A percentile compares a stretch with the other conserved stretches of the same genome.
Evolutionary conservation across 148 eudicot genomes (phyloP).

Genomic region (Persicaria maculosa): DNA sequence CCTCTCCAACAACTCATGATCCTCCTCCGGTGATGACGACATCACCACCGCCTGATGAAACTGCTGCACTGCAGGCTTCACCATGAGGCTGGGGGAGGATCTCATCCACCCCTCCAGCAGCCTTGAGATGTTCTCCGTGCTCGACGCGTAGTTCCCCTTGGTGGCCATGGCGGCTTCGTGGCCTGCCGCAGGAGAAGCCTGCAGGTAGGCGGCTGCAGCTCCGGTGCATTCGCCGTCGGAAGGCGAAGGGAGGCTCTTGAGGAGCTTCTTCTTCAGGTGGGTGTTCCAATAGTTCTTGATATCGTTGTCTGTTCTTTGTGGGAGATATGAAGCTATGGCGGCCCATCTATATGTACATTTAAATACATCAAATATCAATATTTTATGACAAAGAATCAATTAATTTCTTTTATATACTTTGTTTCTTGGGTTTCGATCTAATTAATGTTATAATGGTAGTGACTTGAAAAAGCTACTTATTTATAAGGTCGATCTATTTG

Average conservation of each 20-base stretch:
- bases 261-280: constrained; percentile 70
- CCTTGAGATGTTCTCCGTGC: constrained; percentile 88
- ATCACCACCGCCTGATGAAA: not conserved
- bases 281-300: constrained; percentile 95
- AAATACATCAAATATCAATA: not conserved
- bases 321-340: constrained; percentile 89
- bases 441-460: no score
- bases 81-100: constrained; percentile 34
- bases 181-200: not conserved
- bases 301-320: constrained; percentile 86
- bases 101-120: constrained; percentile 92
- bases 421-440: no score
- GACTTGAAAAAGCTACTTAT: no score
- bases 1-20: constrained; percentile 9
- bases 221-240: constrained; percentile 8
- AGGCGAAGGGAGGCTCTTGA: constrained; percentile 14
- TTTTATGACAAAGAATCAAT: not conserved
- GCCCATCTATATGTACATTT: constrained; percentile 67
- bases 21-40: not conserved
- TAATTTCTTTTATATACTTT: no score
- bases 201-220: not conserved
- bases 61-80: constrained; percentile 2
- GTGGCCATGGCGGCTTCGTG: constrained; percentile 1
- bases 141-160: constrained; percentile 48
- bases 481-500: no score